These are phyloP conservation scores for Chaetomium sp. DNA, from an alignment of 2,329 filamentous ascomycete genomes.

Conservation along the genomic window DNA sequence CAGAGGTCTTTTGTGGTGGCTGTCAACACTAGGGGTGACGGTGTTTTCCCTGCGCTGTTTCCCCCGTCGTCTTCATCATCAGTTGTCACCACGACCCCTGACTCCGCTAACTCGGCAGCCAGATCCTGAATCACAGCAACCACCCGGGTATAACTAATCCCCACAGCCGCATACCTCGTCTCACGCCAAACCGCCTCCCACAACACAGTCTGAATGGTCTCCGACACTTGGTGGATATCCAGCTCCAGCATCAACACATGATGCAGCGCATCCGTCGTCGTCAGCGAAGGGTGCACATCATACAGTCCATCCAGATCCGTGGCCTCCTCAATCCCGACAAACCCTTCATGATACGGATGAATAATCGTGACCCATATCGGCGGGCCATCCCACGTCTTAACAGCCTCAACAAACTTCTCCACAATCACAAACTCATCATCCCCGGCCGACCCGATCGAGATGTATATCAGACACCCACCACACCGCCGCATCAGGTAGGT, in stretches of 20 bases:
- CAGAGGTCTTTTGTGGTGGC: conserved; percentile 8
- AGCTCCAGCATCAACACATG: conserved; percentile 25
- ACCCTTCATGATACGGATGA: conserved; percentile 24
- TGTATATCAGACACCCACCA: conserved; percentile 24
- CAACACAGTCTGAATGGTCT: conserved; percentile 23
- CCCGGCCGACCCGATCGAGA: conserved; percentile 25
- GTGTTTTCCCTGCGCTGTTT: background rate
- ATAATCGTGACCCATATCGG: conserved; percentile 25
- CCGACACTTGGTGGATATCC: conserved; percentile 17
- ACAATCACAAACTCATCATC: conserved; percentile 25
- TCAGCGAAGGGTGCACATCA: conserved; percentile 26
- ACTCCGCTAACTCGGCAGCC: conserved; percentile 1
- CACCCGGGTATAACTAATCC: conserved; percentile 19
- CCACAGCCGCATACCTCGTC: conserved; percentile 25
- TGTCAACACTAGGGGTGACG: background rate
- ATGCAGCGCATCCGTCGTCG: conserved; percentile 26
- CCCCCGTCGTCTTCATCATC: background rate
- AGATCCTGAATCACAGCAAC: conserved; percentile 12
- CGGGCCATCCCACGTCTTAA: conserved; percentile 23
- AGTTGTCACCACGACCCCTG: background rate
- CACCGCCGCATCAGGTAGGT: conserved; percentile 15
- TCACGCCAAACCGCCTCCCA: conserved; percentile 27
- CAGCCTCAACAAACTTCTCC: conserved; percentile 21
- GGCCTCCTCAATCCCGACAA: conserved; percentile 18
- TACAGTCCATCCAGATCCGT: conserved; percentile 27